phyloP scores from a whole-genome alignment of 83 land plant genomes.

The Thuja plicata region DNA sequence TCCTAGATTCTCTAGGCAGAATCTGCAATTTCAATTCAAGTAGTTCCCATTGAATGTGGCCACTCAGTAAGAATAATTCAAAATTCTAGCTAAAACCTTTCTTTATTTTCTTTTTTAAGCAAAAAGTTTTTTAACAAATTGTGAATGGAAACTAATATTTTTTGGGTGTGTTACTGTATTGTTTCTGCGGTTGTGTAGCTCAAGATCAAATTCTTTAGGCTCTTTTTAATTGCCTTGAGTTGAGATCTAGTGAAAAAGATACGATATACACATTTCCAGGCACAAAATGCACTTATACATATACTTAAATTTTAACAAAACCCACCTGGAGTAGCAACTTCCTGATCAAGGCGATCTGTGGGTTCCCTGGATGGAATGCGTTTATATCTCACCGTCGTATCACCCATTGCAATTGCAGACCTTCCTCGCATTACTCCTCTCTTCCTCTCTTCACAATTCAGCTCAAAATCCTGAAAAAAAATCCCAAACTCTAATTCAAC shows the following conservation, averaged over 20 bases:
- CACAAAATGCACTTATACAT: neutral
- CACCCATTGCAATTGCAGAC: conserved; percentile 6
- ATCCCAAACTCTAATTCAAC: neutral
- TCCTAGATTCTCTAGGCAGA: no score
- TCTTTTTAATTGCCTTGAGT: neutral
- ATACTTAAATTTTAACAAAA: neutral
- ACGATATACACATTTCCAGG: neutral
- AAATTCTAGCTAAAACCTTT: no score
- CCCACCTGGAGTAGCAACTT: neutral
- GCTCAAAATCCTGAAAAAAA: neutral
- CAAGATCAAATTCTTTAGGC: neutral
- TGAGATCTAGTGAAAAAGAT: neutral
- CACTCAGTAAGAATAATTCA: no score
- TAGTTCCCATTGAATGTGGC: no score
- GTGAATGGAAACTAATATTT: no score
- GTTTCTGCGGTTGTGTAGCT: neutral
- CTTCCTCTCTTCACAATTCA: neutral
- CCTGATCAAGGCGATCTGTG: neutral
- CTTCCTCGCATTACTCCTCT: neutral
- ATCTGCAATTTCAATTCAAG: no score
- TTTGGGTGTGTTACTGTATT: neutral
- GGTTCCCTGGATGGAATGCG: conserved; percentile 9
- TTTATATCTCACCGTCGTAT: neutral
- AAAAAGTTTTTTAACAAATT: no score
- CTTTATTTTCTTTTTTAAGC: no score